Evolutionary conservation across 352 stramenopile genomes (phyloP), one percentile per base, ranked within the genome.

Genomic region (Thalassiosira exigua): DNA sequence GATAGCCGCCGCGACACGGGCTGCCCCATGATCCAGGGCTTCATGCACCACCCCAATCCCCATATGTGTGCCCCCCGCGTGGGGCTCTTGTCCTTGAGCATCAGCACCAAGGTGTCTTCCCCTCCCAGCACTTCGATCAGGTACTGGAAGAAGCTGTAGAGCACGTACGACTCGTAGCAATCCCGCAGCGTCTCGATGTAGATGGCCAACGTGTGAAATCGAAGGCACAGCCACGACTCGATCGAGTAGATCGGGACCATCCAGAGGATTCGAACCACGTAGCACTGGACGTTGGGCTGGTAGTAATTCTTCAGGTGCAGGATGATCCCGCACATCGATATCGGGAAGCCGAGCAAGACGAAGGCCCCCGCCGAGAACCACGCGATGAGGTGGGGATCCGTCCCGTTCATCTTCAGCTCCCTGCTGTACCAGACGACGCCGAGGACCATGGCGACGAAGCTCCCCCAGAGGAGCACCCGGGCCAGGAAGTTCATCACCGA

Each of bases 171-270:
- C 84, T 96, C 93, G 65, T 96, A 96, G 59, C 74, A 91, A 72
- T 96, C 93, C 54, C 92, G 58, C 2, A 96, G 50, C 4, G 91
- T 95, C 74, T 96, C 91, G 57, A 96, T 91, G 69, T 96, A 96
- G 50, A 96, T 87, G 5, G 91, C 82, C 29, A 89, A 68, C 3
- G 92, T 89, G 74, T 98, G 96, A 85, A 98, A 99, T n/a, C 96
- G 90, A 22, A 99, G 91, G 48, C 95, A 97, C 4, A 99, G 86
- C 96, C 96, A 99, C 56, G 94, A 97, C 80, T 98, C 96, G 14
- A 98, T 96, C 0, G 94, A 91, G 89, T 99, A 99, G 71, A 99
- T 98, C 0, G 97, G 97, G 14, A 99, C 96, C 96, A 99, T 99
- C 96, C 96, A 99, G 21, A 99, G 75, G 71, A 99, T 99, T 0